Conservation (phyloP, 106 monocot genomes). For the Narthecium ossifragum region DNA sequence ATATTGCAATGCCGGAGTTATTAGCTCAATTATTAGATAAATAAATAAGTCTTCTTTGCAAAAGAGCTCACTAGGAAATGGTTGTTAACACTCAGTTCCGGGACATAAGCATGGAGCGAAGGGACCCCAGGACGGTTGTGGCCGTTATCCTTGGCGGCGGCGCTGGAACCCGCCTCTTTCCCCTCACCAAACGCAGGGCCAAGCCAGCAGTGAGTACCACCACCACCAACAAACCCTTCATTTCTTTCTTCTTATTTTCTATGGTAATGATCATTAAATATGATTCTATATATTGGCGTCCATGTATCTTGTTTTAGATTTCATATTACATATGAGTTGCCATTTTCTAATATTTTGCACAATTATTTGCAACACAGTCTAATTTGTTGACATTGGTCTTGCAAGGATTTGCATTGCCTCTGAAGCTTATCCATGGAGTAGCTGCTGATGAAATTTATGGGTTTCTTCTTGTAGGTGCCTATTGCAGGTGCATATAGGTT, state of each 20-base stretch:
- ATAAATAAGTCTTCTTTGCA: too few relatives aligned
- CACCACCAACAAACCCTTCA: background rate
- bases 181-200: constrained; percentile 81
- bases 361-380: too few relatives aligned
- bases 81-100: too few relatives aligned
- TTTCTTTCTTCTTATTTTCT: background rate
- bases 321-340: background rate
- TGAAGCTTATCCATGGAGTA: too few relatives aligned
- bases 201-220: constrained; percentile 93
- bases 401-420: too few relatives aligned
- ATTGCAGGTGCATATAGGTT: constrained; percentile 62
- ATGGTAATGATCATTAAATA: background rate
- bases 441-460: too few relatives aligned
- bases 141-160: constrained; percentile 89
- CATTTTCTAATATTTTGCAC: too few relatives aligned
- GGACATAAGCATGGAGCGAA: constrained; percentile 53
- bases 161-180: constrained; percentile 82
- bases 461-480: constrained; percentile 14
- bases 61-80: too few relatives aligned
- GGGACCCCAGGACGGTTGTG: constrained; percentile 57
- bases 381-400: too few relatives aligned
- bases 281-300: background rate
- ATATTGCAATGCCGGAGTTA: too few relatives aligned
- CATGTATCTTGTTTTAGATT: background rate
- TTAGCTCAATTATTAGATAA: too few relatives aligned